Base-by-base conservation (phyloP, 2,329 filamentous ascomycete genomes). In the Cyanodermella asteris region DNA sequence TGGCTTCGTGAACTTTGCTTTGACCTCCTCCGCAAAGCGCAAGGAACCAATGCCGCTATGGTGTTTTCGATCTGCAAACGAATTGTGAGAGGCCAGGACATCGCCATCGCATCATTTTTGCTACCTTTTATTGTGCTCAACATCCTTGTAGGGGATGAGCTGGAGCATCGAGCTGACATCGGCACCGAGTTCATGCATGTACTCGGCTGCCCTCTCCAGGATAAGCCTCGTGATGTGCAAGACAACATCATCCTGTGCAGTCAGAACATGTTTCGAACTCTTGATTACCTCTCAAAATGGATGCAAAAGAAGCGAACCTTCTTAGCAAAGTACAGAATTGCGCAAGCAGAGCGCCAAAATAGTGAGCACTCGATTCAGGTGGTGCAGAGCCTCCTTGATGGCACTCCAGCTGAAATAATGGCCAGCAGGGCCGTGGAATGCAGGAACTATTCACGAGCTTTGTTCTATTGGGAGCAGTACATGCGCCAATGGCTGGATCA, bases 401-500 rank as follows among this genome's bases (percentile, higher is more conserved):
- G 55, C 13, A 72, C 78, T 28, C 72, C 72, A 1, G 66, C 72
- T 4, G 67, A 76, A 36, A 51, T 73, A n/a, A 66, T 76, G 25
- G 81, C 87, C 5, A 65, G 69, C 34, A 67, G 84, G 35, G 82
- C 87, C 7, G 67, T 91, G n/a, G 77, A 93, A 40, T 94, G 84
- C 49, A 78, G 77, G 31, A 87, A 90, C 6, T 94, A 84, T 43
- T 72, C 87, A 6, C 68, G 87, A 25, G 87, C 90, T 1, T 55
- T 97, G 11, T 93, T 91, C 41, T 78, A 94, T 42, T 76, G 90
- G 55, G 87, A 99, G 47, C 80, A 91, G 37, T 76, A 91, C 42
- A 82, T 82, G 28, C 64, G 72, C 16, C 59, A 69, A 36, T 48
- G 51, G 28, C 50, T 45, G 25, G 38, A 42, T n/a, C 51, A 46